Evolutionary conservation across 805 yeast genomes (phyloP).

Genomic region (Myxozyma lipomycoides): DNA sequence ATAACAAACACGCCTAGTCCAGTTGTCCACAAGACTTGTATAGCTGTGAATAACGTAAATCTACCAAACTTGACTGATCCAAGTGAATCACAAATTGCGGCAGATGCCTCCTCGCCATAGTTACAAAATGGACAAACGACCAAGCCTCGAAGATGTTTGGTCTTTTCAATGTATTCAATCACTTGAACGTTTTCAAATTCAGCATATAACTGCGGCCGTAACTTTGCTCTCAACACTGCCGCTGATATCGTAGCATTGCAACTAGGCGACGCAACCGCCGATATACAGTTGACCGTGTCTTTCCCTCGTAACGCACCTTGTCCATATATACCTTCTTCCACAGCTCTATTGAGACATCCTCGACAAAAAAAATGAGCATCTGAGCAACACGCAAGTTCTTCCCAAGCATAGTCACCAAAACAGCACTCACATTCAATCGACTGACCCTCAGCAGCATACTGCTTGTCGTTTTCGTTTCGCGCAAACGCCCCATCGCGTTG

Average conservation of each 20-base stretch:
- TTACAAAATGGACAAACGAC: conserved; percentile 25
- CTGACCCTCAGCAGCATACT: conserved; percentile 20
- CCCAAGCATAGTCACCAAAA: conserved; percentile 27
- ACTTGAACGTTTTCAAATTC: conserved; percentile 22
- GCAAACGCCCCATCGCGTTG: conserved; percentile 16
- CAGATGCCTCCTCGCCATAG: conserved; percentile 22
- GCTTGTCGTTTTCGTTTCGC: conserved; percentile 12
- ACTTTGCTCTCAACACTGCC: conserved; percentile 12
- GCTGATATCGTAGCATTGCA: conserved; percentile 15
- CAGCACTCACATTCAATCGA: conserved; percentile 28
- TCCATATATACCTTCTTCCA: conserved; percentile 24
- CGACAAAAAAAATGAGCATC: conserved; percentile 26
- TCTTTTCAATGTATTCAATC: conserved; percentile 11
- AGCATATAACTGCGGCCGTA: conserved; percentile 7
- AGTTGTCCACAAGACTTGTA: conserved; percentile 1
- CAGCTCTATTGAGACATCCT: conserved; percentile 15
- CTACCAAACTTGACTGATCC: conserved; percentile 1
- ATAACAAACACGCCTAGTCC: conserved; percentile 1
- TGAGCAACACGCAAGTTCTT: conserved; percentile 26
- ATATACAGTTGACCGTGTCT: conserved; percentile 19
- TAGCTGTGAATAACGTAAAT: conserved; percentile 2
- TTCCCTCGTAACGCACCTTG: conserved; percentile 26
- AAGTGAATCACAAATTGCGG: conserved; percentile 4
- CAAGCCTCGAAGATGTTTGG: conserved; percentile 1
- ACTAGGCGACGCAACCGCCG: conserved; percentile 19